A percentile compares a stretch with the other conserved stretches of the same genome.
phyloP scores from a whole-genome alignment of 2,329 filamentous ascomycete genomes.

The Apiospora koreana region DNA sequence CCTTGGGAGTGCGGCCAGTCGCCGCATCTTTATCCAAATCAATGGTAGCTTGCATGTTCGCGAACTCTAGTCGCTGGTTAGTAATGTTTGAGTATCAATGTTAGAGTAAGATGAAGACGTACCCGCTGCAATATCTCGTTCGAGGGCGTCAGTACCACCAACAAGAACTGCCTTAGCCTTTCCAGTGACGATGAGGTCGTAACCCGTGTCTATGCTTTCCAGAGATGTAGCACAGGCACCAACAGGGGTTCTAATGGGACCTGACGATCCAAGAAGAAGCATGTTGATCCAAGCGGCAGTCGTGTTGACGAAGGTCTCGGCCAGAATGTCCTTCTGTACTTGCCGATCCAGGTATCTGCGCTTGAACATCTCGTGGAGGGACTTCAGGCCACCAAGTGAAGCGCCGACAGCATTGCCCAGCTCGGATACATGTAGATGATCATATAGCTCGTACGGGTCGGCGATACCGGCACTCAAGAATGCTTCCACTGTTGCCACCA shows the following conservation, averaged over 20 bases:
- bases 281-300: slow-evolving; percentile 41
- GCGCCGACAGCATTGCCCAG: slow-evolving; percentile 37
- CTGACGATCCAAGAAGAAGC: slow-evolving; percentile 37
- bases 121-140: slow-evolving; percentile 27
- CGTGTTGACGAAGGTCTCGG: slow-evolving; percentile 38
- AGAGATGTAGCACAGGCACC: slow-evolving; percentile 40
- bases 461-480: slow-evolving; percentile 34
- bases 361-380: slow-evolving; percentile 30
- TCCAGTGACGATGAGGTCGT: slow-evolving; percentile 32
- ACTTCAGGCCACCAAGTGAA: slow-evolving; percentile 29
- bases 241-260: slow-evolving; percentile 36
- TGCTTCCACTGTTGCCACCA: slow-evolving; percentile 34
- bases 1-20: slow-evolving; percentile 29
- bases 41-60: slow-evolving; percentile 38
- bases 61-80: slow-evolving; percentile 24
- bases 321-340: slow-evolving; percentile 35
- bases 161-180: slow-evolving; percentile 34
- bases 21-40: slow-evolving; percentile 31
- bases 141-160: slow-evolving; percentile 36
- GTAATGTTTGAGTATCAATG: fast-evolving
- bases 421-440: slow-evolving; percentile 37
- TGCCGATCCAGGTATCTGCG: slow-evolving; percentile 31
- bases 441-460: slow-evolving; percentile 30
- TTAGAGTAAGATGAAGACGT: not conserved
- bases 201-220: slow-evolving; percentile 37